A percentile compares a stretch with the other conserved stretches of the same genome.
Evolutionary conservation across 2,329 filamentous ascomycete species (phyloP).

Genomic region (Trichophaea hybrida): DNA sequence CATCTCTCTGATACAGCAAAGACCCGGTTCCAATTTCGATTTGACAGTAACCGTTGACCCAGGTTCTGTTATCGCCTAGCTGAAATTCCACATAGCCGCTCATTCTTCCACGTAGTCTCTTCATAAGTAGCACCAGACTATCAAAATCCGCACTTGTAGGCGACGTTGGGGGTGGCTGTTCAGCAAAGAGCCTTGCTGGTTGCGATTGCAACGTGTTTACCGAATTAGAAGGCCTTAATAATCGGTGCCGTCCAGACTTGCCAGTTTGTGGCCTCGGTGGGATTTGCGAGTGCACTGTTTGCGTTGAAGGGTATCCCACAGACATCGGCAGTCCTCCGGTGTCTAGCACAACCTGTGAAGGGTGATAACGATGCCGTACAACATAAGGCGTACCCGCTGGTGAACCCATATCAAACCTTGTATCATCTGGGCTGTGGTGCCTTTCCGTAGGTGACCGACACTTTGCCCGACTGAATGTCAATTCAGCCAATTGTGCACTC

Average conservation of each 20-base stretch:
- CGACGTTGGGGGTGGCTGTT: not conserved
- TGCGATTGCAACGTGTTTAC: slow-evolving; percentile 17
- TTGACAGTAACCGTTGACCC: slow-evolving; percentile 58
- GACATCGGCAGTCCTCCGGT: slow-evolving; percentile 12
- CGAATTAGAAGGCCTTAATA: slow-evolving; percentile 17
- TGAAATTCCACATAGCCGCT: slow-evolving; percentile 63
- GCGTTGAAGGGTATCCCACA: slow-evolving; percentile 21
- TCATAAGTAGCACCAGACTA: slow-evolving; percentile 62
- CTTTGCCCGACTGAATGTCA: slow-evolving; percentile 14
- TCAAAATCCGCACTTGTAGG: slow-evolving; percentile 46
- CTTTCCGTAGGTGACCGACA: slow-evolving; percentile 13
- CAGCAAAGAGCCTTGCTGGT: not conserved
- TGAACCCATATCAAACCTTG: not conserved
- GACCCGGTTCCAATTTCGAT: slow-evolving; percentile 64
- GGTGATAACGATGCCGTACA: slow-evolving; percentile 3
- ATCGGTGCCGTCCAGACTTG: slow-evolving; percentile 15
- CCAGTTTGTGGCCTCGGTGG: slow-evolving; percentile 8
- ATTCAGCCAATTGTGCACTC: slow-evolving; percentile 12
- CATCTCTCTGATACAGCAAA: slow-evolving; percentile 59
- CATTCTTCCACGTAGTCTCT: slow-evolving; percentile 63
- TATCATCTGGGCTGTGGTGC: not conserved
- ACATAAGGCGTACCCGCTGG: not conserved
- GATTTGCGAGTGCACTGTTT: slow-evolving; percentile 3
- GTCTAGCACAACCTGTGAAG: slow-evolving; percentile 10
- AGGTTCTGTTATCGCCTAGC: slow-evolving; percentile 44